Base-by-base conservation (phyloP, 2,329 filamentous ascomycete genomes). In the Trichoderma arundinaceum region DNA sequence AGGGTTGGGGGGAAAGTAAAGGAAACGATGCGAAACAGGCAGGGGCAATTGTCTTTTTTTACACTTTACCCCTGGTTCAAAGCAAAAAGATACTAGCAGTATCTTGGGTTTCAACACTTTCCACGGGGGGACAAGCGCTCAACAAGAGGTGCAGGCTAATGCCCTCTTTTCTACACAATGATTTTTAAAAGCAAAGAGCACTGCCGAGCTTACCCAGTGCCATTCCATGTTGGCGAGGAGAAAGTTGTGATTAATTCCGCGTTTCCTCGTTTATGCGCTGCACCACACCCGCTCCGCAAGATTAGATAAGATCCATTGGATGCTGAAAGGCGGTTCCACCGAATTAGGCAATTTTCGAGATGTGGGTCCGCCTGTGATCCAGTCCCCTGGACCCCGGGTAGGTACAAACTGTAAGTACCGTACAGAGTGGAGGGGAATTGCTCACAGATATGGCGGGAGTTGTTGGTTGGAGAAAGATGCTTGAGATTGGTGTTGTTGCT, bases 291-390 rank as follows among this genome's bases (percentile, higher is more conserved):
- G 5, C 35, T 15, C 59, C 44, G 59, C 48, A 35, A 63, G 48
- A 62, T 53, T 53, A 63, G 59, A 63, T 54, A 63, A 54, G 59
- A 54, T 66, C 64, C 56, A 61, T 60, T 60, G 56, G 49, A 53
- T 41, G 39, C 33, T 28, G 39, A 28, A 38, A 46, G 64, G 39
- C 33, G 49, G 64, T 61, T 61, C 56, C 53, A 57, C 64, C 64
- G 64, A 49, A 66, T 58, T 66, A 66, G 64, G 64, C 48, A 66
- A 66, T 60, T 66, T 66, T 66, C 41, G 48, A 59, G 54, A 35
- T 46, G 49, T 60, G 56, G 57, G 64, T 60, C 48, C 43, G 48
- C 33, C 57, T 28, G 56, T 41, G 57, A 48, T 56, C 57, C 64
- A 53, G 35, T 33, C 33, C 38, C 56, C 32, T 44, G 64, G 64